phyloP scores from a whole-genome alignment of 164 flowering plant species.

The Paratinospora sagittata region DNA sequence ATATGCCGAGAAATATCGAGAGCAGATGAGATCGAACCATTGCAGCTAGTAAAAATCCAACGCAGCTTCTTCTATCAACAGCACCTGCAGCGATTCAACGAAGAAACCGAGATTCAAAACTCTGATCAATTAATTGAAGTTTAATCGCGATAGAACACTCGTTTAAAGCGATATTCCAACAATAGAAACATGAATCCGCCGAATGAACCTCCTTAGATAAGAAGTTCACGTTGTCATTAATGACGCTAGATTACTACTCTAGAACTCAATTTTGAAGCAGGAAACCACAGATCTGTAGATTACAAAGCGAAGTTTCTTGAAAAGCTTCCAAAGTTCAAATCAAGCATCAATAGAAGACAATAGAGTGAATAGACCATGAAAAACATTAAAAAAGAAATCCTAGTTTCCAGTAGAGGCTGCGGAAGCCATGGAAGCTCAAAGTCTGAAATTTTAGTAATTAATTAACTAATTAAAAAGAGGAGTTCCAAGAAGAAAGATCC shows the following conservation, averaged over 20 bases:
- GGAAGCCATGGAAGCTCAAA: background rate
- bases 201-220: background rate
- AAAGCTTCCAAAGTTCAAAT: background rate
- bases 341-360: background rate
- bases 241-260: background rate
- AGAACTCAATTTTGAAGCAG: background rate
- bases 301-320: background rate
- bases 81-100: background rate
- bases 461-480: background rate
- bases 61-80: no score
- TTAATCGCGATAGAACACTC: background rate
- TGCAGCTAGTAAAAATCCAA: background rate
- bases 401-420: background rate
- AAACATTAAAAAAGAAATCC: background rate
- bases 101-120: background rate
- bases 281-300: background rate
- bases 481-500: conserved; percentile 13
- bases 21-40: conserved; percentile 14
- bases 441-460: background rate
- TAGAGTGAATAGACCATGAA: background rate
- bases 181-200: background rate
- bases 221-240: background rate
- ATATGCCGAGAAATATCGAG: background rate
- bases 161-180: background rate
- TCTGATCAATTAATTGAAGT: background rate